Base-by-base conservation (phyloP, 2,329 filamentous ascomycete genomes). In the Fusarium sp. region DNA sequence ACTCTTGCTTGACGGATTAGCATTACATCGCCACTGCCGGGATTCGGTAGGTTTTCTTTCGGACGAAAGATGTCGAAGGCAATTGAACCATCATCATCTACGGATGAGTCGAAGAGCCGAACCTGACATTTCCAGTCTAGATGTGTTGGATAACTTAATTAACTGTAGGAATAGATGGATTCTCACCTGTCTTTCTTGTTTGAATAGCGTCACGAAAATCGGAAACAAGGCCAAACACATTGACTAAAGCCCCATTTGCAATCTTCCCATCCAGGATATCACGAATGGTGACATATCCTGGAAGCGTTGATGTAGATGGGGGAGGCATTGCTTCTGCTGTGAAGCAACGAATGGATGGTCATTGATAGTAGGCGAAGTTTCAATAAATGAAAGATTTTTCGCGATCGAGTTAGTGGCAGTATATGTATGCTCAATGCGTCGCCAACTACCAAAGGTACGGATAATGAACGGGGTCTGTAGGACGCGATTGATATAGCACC, bases 141-240 rank as follows among this genome's bases (percentile, higher is more conserved):
- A 6, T 32, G 44, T 38, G 63, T 69, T 56, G 67, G 65, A 42
- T 64, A 50, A 35, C 38, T 46, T 32, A 25, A 50, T 28, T 21
- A n/a, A 19, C n/a, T 37, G 37, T 49, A 38, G 35, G n/a, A 28
- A n/a, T 10, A 30, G 33, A 30, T 16, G 30, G 30, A 25, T 21
- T 68, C 80, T 72, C 81, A 86, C 93, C 91, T 30, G 80, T 77
- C 28, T 88, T 86, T 60, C 69, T 83, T 2, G 90, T 90, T 16
- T 79, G 63, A 1, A 84, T 85, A 2, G 90, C 88, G 2, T 85
- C 81, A 64, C 89, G 86, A 54, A 86, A 87, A 75, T 96, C 93
- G 58, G 89, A 88, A 7, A 96, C 88, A 9, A 96, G 81, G 3
- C 94, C 95, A 57, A 94, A 87, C 44, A 96, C 82, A 81, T 85